Conservation (phyloP, 768 basidiomycete genomes). For the Suillus occidentalis region DNA sequence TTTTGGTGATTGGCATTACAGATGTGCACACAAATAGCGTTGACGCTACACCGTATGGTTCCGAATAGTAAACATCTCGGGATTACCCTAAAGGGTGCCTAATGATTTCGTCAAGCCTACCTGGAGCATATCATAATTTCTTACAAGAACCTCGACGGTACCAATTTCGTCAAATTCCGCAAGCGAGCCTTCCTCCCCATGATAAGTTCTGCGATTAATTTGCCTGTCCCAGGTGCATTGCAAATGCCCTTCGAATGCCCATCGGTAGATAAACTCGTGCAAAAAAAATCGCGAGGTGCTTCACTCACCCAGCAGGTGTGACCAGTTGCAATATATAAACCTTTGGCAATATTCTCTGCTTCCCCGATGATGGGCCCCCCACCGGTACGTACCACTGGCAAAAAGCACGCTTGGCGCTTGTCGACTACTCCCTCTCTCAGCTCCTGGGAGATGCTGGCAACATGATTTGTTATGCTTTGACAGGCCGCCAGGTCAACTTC, state of each 20-base stretch:
- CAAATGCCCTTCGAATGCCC: constrained; percentile 58
- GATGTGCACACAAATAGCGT: neutral
- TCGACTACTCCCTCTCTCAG: constrained; percentile 55
- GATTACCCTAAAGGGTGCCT: constrained; percentile 38
- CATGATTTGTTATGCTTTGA: constrained; percentile 52
- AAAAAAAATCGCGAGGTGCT: neutral
- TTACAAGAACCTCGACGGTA: constrained; percentile 39
- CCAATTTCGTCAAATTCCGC: constrained; percentile 51
- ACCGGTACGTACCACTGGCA: constrained; percentile 59
- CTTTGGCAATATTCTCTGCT: constrained; percentile 52
- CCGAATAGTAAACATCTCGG: neutral
- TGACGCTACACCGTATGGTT: neutral
- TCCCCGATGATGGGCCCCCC: constrained; percentile 77
- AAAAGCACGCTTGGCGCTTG: constrained; percentile 70
- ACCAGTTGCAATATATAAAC: constrained; percentile 72
- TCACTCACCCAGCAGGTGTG: constrained; percentile 75
- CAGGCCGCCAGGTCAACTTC: constrained; percentile 56
- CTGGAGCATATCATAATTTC: neutral
- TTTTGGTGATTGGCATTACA: no score
- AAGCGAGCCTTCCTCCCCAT: constrained; percentile 64
- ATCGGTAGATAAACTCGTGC: constrained; percentile 8
- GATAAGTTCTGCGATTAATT: constrained; percentile 67
- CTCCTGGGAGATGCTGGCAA: constrained; percentile 59
- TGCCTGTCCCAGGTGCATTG: constrained; percentile 83
- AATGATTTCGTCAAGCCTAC: constrained; percentile 37